Conservation (phyloP, 441 rosid species). For the Pelargonium cotyledonis region DNA sequence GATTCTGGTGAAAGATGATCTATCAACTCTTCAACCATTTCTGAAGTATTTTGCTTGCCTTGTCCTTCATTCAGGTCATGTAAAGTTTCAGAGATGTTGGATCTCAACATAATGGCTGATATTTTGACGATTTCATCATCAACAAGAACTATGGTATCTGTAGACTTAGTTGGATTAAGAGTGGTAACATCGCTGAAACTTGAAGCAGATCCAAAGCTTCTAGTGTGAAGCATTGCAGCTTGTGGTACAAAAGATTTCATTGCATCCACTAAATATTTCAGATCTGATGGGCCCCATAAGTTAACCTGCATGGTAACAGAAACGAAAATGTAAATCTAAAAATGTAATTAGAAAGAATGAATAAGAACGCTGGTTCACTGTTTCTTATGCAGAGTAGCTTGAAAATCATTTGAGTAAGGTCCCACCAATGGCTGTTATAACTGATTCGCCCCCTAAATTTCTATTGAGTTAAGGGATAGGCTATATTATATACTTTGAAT, state of each 20-base stretch:
- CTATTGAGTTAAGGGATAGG: not conserved
- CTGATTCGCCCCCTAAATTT: not conserved
- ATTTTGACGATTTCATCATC: slow-evolving; percentile 80
- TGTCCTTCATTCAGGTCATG: not conserved
- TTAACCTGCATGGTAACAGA: slow-evolving; percentile 53
- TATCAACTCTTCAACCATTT: not conserved
- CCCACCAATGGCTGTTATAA: too few species aligned
- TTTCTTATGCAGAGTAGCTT: too few species aligned
- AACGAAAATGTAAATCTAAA: slow-evolving; percentile 7
- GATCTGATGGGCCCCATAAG: slow-evolving; percentile 97
- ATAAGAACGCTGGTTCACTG: not conserved
- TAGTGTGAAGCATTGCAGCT: slow-evolving; percentile 92
- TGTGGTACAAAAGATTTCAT: slow-evolving; percentile 90
- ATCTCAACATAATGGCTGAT: slow-evolving; percentile 63
- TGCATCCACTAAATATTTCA: slow-evolving; percentile 73
- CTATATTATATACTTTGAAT: not conserved
- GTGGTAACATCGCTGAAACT: slow-evolving; percentile 28
- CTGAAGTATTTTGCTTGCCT: not conserved
- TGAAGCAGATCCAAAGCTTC: slow-evolving; percentile 54
- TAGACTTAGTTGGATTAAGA: slow-evolving; percentile 29
- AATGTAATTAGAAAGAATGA: not conserved
- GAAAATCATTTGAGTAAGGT: too few species aligned
- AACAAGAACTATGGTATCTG: slow-evolving; percentile 55
- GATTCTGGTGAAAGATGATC: not conserved
- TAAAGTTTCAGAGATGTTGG: slow-evolving; percentile 27